Evolutionary conservation across 768 basidiomycete genomes (phyloP), one percentile per base, ranked within the genome.

Genomic region (Lentinula guzmanii): DNA sequence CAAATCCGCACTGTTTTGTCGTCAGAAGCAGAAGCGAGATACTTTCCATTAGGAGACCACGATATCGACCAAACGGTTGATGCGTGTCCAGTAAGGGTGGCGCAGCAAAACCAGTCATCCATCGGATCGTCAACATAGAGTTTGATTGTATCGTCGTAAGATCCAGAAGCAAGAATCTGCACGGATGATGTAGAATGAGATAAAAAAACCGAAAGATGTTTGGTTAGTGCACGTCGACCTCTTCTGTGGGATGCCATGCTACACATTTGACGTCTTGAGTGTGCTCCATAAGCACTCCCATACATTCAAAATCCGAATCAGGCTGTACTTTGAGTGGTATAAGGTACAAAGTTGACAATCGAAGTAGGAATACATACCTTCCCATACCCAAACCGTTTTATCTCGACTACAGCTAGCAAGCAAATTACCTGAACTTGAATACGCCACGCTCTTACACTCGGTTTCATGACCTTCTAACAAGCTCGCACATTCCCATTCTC

Each of bases 371-470:
- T 55, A 67, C 76, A 68, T 69, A 90, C 95, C 93, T 81, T 98
- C 96, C 96, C 97, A 99, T 39, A 99, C 84, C 97, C 97, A 98
- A 0, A 98, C 95, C 5, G 93, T 93, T 77, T 98, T 99, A 76
- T 98, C 97, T 62, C 97, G 80, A 66, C 91, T 91, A 70, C 95
- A 98, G 63, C 90, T 95, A 8, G 96, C 97, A n/a, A 99, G 78
- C 28, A 97, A 73, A 2, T 82, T 87, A 1, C 88, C 88, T n/a
- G 86, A 84, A 39, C 77, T 76, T 10, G 90, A 93, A 73, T 89
- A 98, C 3, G 86, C 90, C 0, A 95, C 90, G 60, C 87, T 82
- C 77, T 98, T 98, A 77, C 95, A 98, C 71, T 99, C 96, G 9
- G 88, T 95, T 70, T 98, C 96, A 70, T 98, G 97, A 0, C 97